Conservation (phyloP, 2,329 filamentous ascomycete genomes). For the Pyrenochaeta sp. region DNA sequence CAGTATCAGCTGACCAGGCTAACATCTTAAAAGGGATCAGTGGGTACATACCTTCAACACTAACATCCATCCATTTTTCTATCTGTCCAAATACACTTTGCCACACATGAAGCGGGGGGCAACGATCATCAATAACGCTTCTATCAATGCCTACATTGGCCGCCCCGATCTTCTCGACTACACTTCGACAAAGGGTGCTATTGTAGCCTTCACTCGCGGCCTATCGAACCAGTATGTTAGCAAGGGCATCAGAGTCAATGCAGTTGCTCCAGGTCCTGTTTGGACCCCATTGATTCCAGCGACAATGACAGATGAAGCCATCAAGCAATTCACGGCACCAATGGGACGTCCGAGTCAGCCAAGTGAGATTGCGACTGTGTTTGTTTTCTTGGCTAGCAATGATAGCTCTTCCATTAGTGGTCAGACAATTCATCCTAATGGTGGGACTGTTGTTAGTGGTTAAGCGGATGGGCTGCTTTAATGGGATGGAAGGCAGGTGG, state of each 20-base stretch:
- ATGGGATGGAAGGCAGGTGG: no score
- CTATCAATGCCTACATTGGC: slow-evolving; percentile 83
- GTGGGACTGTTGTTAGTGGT: slow-evolving; percentile 45
- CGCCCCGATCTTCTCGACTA: slow-evolving; percentile 83
- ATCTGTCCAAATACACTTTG: slow-evolving; percentile 77
- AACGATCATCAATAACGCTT: slow-evolving; percentile 85
- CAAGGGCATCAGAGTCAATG: slow-evolving; percentile 78
- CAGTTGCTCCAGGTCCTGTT: slow-evolving; percentile 74
- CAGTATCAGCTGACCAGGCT: slow-evolving; percentile 1
- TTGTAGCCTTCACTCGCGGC: slow-evolving; percentile 79
- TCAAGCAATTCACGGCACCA: slow-evolving; percentile 75
- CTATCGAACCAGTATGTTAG: slow-evolving; percentile 76
- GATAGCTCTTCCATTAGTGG: slow-evolving; percentile 79
- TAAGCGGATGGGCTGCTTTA: slow-evolving; percentile 19
- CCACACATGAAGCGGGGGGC: slow-evolving; percentile 77
- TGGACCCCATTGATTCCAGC: slow-evolving; percentile 54
- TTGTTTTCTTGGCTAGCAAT: slow-evolving; percentile 78
- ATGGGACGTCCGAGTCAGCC: slow-evolving; percentile 82
- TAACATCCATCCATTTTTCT: slow-evolving; percentile 85
- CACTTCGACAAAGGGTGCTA: slow-evolving; percentile 79
- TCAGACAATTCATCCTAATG: slow-evolving; percentile 71
- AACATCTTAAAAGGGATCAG: slow-evolving; percentile 65
- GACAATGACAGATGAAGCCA: slow-evolving; percentile 61
- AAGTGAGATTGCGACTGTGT: slow-evolving; percentile 80
- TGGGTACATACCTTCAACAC: slow-evolving; percentile 82